phyloP scores from a whole-genome alignment of 164 flowering plant genomes.

The Euptelea pleiosperma region DNA sequence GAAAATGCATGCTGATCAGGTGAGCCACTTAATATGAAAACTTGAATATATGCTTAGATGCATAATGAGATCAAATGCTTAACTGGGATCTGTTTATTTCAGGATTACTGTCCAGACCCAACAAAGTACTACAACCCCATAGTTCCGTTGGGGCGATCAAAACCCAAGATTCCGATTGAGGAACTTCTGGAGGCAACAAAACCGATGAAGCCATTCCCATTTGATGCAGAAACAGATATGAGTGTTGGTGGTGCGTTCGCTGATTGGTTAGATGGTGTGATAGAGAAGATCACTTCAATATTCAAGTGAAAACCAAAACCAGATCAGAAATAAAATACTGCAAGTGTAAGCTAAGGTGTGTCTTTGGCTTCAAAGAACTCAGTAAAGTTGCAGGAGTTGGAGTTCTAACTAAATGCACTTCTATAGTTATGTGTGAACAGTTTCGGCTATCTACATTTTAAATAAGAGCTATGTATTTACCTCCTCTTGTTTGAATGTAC shows the following conservation, averaged over 20 bases:
- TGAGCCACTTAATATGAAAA: constrained; percentile 17
- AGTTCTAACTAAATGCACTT: not conserved
- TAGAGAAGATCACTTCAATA: constrained; percentile 13
- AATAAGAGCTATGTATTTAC: not conserved
- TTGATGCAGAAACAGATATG: constrained; percentile 60
- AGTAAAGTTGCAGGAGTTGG: not conserved
- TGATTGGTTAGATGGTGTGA: constrained; percentile 16
- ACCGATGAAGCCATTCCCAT: constrained; percentile 52
- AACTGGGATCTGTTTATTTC: constrained; percentile 8
- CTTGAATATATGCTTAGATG: not conserved
- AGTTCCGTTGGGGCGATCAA: constrained; percentile 50
- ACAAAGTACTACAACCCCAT: constrained; percentile 30
- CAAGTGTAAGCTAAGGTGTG: constrained; percentile 1
- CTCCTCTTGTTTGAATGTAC: not conserved
- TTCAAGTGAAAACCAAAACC: not conserved
- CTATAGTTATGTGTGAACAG: not conserved
- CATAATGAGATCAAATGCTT: not conserved
- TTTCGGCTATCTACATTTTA: not conserved
- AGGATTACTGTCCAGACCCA: constrained; percentile 60
- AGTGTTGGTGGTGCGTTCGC: constrained; percentile 32
- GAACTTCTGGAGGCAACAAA: constrained; percentile 62
- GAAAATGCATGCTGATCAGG: constrained; percentile 88
- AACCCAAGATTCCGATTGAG: constrained; percentile 50
- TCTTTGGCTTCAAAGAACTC: not conserved
- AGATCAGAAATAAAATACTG: constrained; percentile 2